A percentile compares a stretch with the other conserved stretches of the same genome.
Conservation (phyloP, 306 rosid species). For the Myrica gale region DNA sequence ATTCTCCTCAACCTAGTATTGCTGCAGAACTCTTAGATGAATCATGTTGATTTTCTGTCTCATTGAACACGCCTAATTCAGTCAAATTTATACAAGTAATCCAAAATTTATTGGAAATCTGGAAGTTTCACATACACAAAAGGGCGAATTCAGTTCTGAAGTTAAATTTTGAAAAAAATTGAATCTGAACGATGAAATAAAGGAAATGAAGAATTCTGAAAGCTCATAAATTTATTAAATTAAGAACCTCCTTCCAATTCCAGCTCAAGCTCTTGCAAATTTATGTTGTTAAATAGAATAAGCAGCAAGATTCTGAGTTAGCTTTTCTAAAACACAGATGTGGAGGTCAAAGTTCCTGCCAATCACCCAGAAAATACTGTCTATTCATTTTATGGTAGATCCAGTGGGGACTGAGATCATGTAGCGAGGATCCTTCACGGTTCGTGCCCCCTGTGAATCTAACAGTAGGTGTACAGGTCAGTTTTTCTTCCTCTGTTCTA, state of each 20-base stretch:
- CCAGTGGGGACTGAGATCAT: conserved; percentile 91
- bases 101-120: conserved; percentile 2
- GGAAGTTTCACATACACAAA: conserved; percentile 7
- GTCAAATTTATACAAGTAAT: neutral
- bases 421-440: conserved; percentile 50
- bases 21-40: conserved; percentile 9
- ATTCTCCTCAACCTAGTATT: neutral
- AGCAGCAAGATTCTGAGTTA: conserved; percentile 27
- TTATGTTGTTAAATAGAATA: conserved; percentile 18
- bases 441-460: conserved; percentile 32
- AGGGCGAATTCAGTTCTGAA: conserved; percentile 21
- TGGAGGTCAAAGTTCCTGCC: conserved; percentile 75
- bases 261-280: conserved; percentile 1
- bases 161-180: neutral
- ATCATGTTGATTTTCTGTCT: conserved; percentile 5
- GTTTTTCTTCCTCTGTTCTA: conserved; percentile 10
- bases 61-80: neutral
- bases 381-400: conserved; percentile 71
- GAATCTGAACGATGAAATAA: neutral
- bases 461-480: conserved; percentile 30
- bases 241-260: neutral
- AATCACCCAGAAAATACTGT: conserved; percentile 55
- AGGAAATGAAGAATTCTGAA: neutral
- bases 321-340: conserved; percentile 46
- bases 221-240: conserved; percentile 9